phyloP scores from a whole-genome alignment of 108 stramenopile genomes.

The Cyclotella distinguenda region DNA sequence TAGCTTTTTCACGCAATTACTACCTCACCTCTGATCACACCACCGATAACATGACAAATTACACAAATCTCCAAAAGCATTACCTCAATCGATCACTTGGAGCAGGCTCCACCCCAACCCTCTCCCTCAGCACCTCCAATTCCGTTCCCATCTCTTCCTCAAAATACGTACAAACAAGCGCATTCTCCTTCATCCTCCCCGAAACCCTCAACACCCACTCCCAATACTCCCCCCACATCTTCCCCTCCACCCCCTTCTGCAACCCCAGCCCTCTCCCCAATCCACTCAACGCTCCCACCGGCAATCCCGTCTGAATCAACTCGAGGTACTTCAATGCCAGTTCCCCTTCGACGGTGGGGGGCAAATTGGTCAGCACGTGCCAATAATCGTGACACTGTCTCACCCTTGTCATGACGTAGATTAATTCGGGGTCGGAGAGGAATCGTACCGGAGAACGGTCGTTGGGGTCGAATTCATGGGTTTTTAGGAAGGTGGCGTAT shows the following conservation, averaged over 20 bases:
- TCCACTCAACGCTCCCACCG: conserved; percentile 76
- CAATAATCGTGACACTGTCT: conserved; percentile 94
- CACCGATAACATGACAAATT: too few relatives aligned
- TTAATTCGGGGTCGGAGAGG: conserved; percentile 76
- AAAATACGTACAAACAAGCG: conserved; percentile 75
- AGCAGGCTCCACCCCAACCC: conserved; percentile 68
- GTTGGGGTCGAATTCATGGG: conserved; percentile 89
- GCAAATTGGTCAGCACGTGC: conserved; percentile 92
- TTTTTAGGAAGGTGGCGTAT: conserved; percentile 81
- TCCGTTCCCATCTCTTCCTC: conserved; percentile 85
- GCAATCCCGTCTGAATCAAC: conserved; percentile 93
- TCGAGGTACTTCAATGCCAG: conserved; percentile 96
- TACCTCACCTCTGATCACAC: too few relatives aligned
- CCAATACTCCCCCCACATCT: conserved; percentile 61
- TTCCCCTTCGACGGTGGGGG: conserved; percentile 94
- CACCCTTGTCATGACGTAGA: conserved; percentile 94
- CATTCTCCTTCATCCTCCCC: conserved; percentile 18
- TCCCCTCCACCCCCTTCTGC: conserved; percentile 34
- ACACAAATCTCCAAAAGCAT: too few relatives aligned
- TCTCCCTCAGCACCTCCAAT: conserved; percentile 57
- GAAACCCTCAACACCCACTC: conserved; percentile 73
- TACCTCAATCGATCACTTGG: conserved; percentile 46
- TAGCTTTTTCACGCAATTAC: too few relatives aligned
- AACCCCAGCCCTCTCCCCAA: conserved; percentile 62
- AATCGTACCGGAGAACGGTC: conserved; percentile 69